A percentile compares a stretch with the other conserved stretches of the same genome.
Evolutionary conservation across 2,329 filamentous ascomycete genomes (phyloP).

Genomic region (Aureobasidium sp.): DNA sequence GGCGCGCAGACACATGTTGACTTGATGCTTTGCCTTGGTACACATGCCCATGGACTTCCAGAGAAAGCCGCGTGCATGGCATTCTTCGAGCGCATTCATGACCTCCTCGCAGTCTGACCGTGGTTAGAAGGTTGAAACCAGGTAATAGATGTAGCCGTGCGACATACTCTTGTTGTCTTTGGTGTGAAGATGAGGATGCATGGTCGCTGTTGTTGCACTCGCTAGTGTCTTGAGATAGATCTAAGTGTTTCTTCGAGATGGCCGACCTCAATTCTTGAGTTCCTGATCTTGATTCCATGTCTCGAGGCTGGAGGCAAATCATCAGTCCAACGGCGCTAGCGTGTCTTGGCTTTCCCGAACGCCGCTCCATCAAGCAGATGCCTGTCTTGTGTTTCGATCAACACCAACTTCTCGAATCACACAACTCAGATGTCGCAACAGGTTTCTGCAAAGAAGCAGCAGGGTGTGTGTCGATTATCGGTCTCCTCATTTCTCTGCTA

Average conservation of each 20-base stretch:
- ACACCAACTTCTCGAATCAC: background rate
- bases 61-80: slow-evolving; percentile 84
- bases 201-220: slow-evolving; percentile 32
- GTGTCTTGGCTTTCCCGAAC: slow-evolving; percentile 11
- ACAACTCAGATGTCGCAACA: slow-evolving; percentile 40
- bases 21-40: slow-evolving; percentile 73
- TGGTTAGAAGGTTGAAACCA: slow-evolving; percentile 12
- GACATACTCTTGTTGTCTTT: slow-evolving; percentile 78
- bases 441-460: slow-evolving; percentile 60
- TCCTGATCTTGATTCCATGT: background rate
- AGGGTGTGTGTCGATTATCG: slow-evolving; percentile 43
- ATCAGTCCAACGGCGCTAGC: background rate
- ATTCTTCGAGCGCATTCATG: slow-evolving; percentile 90
- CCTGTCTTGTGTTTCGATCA: background rate
- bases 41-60: slow-evolving; percentile 88
- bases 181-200: slow-evolving; percentile 97
- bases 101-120: slow-evolving; percentile 83
- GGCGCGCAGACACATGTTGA: slow-evolving; percentile 75
- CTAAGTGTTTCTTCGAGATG: slow-evolving; percentile 9
- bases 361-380: background rate
- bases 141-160: background rate
- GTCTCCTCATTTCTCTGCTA: background rate
- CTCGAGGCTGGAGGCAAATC: background rate
- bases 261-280: background rate
- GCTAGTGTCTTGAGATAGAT: background rate